phyloP scores from a whole-genome alignment of 495 filamentous ascomycete species.

The Clavariopsis aquatica region DNA sequence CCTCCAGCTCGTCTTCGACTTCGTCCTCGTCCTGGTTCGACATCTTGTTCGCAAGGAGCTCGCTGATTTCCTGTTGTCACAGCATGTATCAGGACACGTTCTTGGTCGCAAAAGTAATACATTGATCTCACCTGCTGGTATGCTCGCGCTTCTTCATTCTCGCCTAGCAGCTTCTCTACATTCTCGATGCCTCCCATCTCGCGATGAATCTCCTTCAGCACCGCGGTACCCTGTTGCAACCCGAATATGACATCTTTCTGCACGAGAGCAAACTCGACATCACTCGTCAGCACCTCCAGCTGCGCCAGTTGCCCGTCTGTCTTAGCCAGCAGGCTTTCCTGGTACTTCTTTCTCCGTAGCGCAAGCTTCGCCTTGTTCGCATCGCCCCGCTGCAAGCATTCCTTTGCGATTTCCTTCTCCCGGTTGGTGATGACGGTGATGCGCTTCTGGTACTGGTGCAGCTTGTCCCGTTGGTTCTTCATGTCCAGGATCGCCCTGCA shows the following conservation, averaged over 20 bases:
- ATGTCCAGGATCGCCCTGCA: constrained; percentile 89
- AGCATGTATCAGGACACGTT: background rate
- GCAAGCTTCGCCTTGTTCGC: constrained; percentile 81
- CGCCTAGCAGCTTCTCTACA: constrained; percentile 91
- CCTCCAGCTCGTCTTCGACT: constrained; percentile 91
- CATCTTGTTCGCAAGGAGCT: constrained; percentile 82
- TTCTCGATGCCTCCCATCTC: constrained; percentile 95
- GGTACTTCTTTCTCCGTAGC: constrained; percentile 93
- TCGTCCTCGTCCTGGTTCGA: constrained; percentile 95
- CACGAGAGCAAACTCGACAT: constrained; percentile 90
- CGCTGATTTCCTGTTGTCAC: constrained; percentile 71
- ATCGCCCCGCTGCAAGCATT: constrained; percentile 74
- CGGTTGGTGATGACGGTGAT: constrained; percentile 79
- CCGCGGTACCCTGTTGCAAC: constrained; percentile 85
- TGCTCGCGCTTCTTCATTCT: constrained; percentile 81
- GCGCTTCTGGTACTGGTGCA: constrained; percentile 88
- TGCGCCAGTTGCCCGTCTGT: constrained; percentile 89
- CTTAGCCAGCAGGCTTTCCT: constrained; percentile 83
- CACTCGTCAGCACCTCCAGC: constrained; percentile 77
- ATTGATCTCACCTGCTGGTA: constrained; percentile 73
- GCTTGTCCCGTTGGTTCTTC: constrained; percentile 94
- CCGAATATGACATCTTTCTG: constrained; percentile 95
- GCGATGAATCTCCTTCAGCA: constrained; percentile 83
- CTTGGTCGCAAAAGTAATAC: background rate
- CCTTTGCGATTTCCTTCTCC: constrained; percentile 79